These are phyloP conservation scores for Collybia sordida DNA, from an alignment of 768 basidiomycete genomes.

Conservation along the genomic window DNA sequence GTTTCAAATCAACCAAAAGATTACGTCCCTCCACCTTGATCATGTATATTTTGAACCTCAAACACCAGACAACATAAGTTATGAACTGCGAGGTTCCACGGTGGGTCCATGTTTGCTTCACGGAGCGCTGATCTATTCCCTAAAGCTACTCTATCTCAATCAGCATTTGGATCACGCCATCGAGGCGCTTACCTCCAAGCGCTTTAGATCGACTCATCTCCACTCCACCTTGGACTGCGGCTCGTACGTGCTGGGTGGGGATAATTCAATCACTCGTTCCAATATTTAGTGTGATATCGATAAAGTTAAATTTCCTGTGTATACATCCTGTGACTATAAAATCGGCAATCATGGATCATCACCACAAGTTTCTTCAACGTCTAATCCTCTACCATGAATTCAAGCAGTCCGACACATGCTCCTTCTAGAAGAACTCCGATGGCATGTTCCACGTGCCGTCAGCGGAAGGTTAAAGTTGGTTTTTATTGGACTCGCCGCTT, in stretches of 20 bases:
- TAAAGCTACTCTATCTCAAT: too few species aligned
- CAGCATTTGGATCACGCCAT: too few species aligned
- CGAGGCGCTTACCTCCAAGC: background rate
- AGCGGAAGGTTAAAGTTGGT: slow-evolving; percentile 54
- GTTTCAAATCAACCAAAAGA: background rate
- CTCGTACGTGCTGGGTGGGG: too few species aligned
- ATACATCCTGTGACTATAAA: background rate
- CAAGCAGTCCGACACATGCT: slow-evolving; percentile 47
- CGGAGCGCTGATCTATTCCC: too few species aligned
- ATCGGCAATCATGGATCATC: background rate
- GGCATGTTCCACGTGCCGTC: slow-evolving; percentile 55
- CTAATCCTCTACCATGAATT: slow-evolving; percentile 31
- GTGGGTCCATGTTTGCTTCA: too few species aligned
- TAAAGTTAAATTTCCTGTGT: background rate
- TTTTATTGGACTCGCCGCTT: background rate
- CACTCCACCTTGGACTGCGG: too few species aligned
- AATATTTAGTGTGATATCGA: too few species aligned
- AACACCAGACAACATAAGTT: background rate
- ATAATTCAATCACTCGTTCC: too few species aligned
- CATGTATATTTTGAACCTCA: background rate
- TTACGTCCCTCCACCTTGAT: background rate
- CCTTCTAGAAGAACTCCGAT: slow-evolving; percentile 40
- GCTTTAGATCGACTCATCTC: background rate
- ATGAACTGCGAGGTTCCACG: too few species aligned
- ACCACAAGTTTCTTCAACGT: background rate